Evolutionary conservation across 2,329 filamentous ascomycete species (phyloP), one percentile per base, ranked within the genome.

Genomic region (Cytospora mali): DNA sequence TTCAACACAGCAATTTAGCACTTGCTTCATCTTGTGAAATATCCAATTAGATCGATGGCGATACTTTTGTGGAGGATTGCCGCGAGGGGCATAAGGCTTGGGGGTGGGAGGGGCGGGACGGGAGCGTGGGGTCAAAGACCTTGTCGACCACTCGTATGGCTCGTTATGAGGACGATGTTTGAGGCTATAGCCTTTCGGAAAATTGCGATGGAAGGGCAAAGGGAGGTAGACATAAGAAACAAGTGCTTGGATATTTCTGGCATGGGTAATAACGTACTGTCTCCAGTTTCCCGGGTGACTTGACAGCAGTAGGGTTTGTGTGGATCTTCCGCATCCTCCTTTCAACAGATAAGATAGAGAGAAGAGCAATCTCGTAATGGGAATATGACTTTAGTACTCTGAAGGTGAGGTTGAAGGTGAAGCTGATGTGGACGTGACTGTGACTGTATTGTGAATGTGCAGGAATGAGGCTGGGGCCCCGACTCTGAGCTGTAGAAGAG

Each of bases 331-430:
- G 18, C 21, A 2, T 35, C 7, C 25, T 23, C 6, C 6, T 28
- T 33, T 23, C n/a, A 23, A 46, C 42, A 42, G 42, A 21, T 46
- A 46, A 11, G 25, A 27, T 59, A 60, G 50, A 60, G 6, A 21
- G 35, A 46, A 54, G 58, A 54, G 50, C 50, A 60, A 54, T 54
- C 58, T 54, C 18, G 46, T 29, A 9, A 2, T 21, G 27, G 42
- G 13, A 27, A 16, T 7, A 46, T 13, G 4, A 18, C n/a, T 52
- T n/a, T 14, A 9, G 14, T 10, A 3, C 21, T 27, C 13, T 18
- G 3, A 13, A 18, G 27, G 27, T 33, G 11, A 29, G 3, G 2
- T 9, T 53, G 27, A 29, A 21, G 16, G 27, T 53, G 51, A 53
- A n/a, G n/a, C n/a, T n/a, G n/a, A 53, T 7, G 18, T n/a, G 31